These are phyloP conservation scores for Triticum urartu DNA, from an alignment of 176 grass and related monocot species.

Conservation along the genomic window DNA sequence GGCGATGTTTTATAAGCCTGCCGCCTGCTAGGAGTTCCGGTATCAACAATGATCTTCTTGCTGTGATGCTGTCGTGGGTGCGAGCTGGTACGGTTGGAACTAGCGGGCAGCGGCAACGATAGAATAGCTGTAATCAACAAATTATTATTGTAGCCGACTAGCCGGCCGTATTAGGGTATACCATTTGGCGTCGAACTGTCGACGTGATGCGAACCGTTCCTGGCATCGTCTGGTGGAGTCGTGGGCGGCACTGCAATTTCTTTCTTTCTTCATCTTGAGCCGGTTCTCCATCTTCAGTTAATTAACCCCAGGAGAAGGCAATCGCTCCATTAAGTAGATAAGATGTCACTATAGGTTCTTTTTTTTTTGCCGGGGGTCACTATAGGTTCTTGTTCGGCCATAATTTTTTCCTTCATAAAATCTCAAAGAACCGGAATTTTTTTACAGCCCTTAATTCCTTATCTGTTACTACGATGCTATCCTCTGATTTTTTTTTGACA, in stretches of 20 bases:
- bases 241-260: neutral
- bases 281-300: neutral
- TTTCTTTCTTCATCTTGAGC: neutral
- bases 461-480: too few relatives aligned
- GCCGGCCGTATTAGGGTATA: neutral
- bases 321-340: too few relatives aligned
- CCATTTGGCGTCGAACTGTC: neutral
- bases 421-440: too few relatives aligned
- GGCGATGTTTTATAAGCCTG: neutral
- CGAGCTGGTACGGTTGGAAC: neutral
- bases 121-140: neutral
- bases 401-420: too few relatives aligned
- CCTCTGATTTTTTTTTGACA: too few relatives aligned
- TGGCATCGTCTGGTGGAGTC: neutral
- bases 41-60: constrained; percentile 1
- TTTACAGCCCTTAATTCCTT: too few relatives aligned
- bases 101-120: too few relatives aligned
- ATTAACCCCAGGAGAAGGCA: too few relatives aligned
- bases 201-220: neutral
- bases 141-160: neutral
- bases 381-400: too few relatives aligned
- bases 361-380: too few relatives aligned
- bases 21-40: constrained; percentile 2
- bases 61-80: neutral
- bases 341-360: too few relatives aligned